phyloP scores from a whole-genome alignment of 2,329 filamentous ascomycete species.

The Amesomyces nigricolor region DNA sequence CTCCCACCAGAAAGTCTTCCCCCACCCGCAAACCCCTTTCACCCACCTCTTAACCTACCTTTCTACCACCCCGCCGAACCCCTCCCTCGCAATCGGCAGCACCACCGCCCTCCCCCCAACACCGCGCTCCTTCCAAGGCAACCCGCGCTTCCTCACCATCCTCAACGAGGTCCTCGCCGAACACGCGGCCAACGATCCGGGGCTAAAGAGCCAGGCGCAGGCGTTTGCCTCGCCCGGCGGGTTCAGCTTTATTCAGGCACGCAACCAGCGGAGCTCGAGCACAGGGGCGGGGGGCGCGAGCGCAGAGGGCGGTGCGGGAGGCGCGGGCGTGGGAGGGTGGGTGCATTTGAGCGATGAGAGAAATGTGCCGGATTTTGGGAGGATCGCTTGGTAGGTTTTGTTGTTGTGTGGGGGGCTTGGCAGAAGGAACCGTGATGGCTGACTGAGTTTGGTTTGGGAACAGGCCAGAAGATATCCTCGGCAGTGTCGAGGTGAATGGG shows the following conservation, averaged over 20 bases:
- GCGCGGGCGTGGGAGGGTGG: conserved; percentile 55
- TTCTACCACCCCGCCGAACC: conserved; percentile 49
- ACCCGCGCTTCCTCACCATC: conserved; percentile 53
- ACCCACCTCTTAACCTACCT: conserved; percentile 55
- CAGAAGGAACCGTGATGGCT: not conserved
- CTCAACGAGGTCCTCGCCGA: conserved; percentile 52
- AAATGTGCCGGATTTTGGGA: conserved; percentile 60
- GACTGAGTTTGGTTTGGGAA: not conserved
- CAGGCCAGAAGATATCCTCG: conserved; percentile 62
- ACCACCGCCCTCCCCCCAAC: conserved; percentile 56
- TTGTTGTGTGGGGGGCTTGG: fast-evolving
- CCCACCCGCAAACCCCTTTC: conserved; percentile 40
- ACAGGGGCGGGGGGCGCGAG: conserved; percentile 51
- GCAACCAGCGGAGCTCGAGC: conserved; percentile 30
- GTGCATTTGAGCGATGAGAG: conserved; percentile 60
- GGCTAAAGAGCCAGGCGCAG: conserved; percentile 50
- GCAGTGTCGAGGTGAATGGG: conserved; percentile 59
- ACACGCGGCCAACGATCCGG: conserved; percentile 52
- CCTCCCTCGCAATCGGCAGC: conserved; percentile 52
- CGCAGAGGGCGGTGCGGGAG: conserved; percentile 55
- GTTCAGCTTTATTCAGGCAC: conserved; percentile 43
- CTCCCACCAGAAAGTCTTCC: conserved; percentile 50
- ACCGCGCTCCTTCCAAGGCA: conserved; percentile 54
- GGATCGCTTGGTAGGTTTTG: conserved; percentile 51
- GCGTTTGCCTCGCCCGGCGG: conserved; percentile 56